Percentiles rank a stretch among this genome's conserved stretches.
phyloP scores from a whole-genome alignment of 257 asterid genomes.

The Rehmannia glutinosa region DNA sequence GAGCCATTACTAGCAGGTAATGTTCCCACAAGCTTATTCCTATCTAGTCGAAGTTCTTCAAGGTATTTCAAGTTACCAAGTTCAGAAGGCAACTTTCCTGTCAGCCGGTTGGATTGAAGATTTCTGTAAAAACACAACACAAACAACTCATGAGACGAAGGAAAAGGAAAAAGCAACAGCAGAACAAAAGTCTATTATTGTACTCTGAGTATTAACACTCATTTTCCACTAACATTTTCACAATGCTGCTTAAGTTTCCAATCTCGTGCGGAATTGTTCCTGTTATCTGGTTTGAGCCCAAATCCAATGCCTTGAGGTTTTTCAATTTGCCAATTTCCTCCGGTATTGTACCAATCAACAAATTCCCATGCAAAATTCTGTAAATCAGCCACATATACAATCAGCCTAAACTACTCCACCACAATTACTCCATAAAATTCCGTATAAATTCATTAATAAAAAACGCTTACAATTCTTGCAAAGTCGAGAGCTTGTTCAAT shows the following conservation, averaged over 20 bases:
- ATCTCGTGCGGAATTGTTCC: slow-evolving; percentile 74
- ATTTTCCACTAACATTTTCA: slow-evolving; percentile 57
- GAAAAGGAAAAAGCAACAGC: slow-evolving; percentile 4
- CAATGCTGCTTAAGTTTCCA: slow-evolving; percentile 59
- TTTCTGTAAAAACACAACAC: slow-evolving; percentile 30
- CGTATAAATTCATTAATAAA: neutral
- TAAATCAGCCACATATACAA: slow-evolving; percentile 12
- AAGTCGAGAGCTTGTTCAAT: slow-evolving; percentile 40
- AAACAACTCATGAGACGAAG: neutral
- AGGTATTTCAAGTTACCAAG: slow-evolving; percentile 72
- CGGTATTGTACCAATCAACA: slow-evolving; percentile 69
- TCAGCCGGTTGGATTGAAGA: slow-evolving; percentile 80
- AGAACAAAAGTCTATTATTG: neutral
- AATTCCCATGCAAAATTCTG: slow-evolving; percentile 78
- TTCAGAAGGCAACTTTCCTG: slow-evolving; percentile 78
- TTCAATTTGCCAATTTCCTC: slow-evolving; percentile 68
- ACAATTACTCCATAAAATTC: neutral
- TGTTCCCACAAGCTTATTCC: slow-evolving; percentile 73
- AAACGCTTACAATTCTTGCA: slow-evolving; percentile 78
- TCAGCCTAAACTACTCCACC: neutral
- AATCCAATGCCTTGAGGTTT: slow-evolving; percentile 68
- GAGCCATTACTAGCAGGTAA: slow-evolving; percentile 65
- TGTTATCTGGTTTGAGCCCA: slow-evolving; percentile 66
- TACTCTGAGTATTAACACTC: neutral
- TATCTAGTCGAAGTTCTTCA: slow-evolving; percentile 74